Percentiles rank a stretch among this genome's conserved stretches.
phyloP scores from a whole-genome alignment of 2,329 filamentous ascomycete species.

The Stagonosporopsis vannaccii region DNA sequence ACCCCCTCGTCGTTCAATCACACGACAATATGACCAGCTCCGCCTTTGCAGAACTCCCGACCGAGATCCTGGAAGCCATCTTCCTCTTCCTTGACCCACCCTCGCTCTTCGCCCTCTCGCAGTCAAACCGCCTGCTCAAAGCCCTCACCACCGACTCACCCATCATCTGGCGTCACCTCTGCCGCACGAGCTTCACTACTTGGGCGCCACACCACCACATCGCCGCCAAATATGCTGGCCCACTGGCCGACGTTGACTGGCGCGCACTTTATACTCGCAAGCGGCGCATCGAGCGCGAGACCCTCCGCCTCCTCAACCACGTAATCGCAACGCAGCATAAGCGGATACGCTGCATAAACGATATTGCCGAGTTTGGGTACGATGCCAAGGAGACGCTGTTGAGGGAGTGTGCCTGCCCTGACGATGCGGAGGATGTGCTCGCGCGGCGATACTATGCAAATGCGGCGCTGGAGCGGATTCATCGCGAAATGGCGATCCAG shows the following conservation, averaged over 20 bases:
- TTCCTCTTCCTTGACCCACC: constrained; percentile 67
- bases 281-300: constrained; percentile 43
- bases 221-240: constrained; percentile 46
- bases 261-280: constrained; percentile 59
- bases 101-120: constrained; percentile 61
- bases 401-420: constrained; percentile 66
- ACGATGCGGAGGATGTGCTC: constrained; percentile 74
- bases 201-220: constrained; percentile 67
- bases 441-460: constrained; percentile 80
- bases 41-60: constrained; percentile 64
- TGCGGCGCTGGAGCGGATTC: constrained; percentile 77
- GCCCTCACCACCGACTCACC: constrained; percentile 73
- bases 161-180: constrained; percentile 82
- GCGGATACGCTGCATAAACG: constrained; percentile 72
- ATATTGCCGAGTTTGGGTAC: constrained; percentile 77
- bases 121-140: constrained; percentile 69
- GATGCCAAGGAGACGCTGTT: constrained; percentile 88
- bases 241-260: constrained; percentile 72
- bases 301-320: constrained; percentile 61
- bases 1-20: no score
- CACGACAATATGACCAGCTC: constrained; percentile 24
- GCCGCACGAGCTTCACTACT: constrained; percentile 70
- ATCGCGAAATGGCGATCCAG: constrained; percentile 78
- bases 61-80: constrained; percentile 85
- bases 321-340: constrained; percentile 75